Conservation (phyloP, 1,284 basidiomycete species). For the Amylostereum chailletii region DNA sequence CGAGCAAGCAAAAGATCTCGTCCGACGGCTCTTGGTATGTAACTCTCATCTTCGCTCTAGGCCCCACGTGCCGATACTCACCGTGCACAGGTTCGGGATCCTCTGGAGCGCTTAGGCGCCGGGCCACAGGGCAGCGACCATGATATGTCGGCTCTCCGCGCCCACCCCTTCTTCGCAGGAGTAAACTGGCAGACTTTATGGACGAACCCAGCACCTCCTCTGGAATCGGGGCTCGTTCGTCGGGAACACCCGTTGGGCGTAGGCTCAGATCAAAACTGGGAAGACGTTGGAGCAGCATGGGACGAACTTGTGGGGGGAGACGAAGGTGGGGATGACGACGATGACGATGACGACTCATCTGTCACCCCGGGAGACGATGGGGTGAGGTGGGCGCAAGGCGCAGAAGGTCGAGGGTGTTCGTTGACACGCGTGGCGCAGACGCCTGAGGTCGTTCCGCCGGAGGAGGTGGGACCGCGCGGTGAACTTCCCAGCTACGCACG, state of each 20-base stretch:
- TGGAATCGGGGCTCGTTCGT: conserved; percentile 48
- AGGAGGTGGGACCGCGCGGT: conserved; percentile 23
- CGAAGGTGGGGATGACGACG: conserved; percentile 20
- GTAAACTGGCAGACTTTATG: conserved; percentile 73
- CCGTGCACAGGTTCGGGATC: conserved; percentile 54
- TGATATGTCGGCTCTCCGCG: conserved; percentile 53
- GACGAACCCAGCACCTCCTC: conserved; percentile 52
- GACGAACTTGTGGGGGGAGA: conserved; percentile 34
- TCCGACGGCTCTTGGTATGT: conserved; percentile 55
- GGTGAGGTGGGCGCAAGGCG: conserved; percentile 41
- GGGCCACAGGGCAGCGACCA: conserved; percentile 36
- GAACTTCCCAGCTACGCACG: conserved; percentile 23
- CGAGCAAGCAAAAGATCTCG: conserved; percentile 56
- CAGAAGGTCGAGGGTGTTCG: conserved; percentile 25
- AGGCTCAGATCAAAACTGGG: conserved; percentile 29
- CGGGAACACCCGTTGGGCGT: conserved; percentile 25
- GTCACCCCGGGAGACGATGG: conserved; percentile 10
- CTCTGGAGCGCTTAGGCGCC: conserved; percentile 61
- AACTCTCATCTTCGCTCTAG: conserved; percentile 2
- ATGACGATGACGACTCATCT: conserved; percentile 19
- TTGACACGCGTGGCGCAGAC: conserved; percentile 8
- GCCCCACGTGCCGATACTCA: neutral
- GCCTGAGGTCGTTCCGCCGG: conserved; percentile 12
- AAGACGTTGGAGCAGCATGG: conserved; percentile 46
- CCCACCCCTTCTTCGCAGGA: conserved; percentile 68